Conservation (phyloP, 345 rosid genomes). For the Euclidium syriacum region DNA sequence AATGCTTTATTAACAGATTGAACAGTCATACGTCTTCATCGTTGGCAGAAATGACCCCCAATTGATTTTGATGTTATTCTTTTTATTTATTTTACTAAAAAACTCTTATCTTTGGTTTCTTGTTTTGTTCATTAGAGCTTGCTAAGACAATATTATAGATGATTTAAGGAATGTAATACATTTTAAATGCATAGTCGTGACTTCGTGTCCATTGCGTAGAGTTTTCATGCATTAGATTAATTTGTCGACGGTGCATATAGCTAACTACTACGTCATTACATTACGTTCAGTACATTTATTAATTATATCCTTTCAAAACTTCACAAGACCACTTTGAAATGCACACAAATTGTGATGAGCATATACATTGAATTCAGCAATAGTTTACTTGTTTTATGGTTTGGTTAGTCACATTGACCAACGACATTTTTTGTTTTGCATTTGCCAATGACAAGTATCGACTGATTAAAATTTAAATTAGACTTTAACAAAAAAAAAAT, state of each 20-base stretch:
- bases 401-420: too few relatives aligned
- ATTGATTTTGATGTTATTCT: background rate
- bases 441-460: too few relatives aligned
- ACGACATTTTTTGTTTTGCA: too few relatives aligned
- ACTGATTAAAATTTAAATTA: too few relatives aligned
- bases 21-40: slow-evolving; percentile 23
- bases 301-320: background rate
- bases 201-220: slow-evolving; percentile 12
- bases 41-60: slow-evolving; percentile 9
- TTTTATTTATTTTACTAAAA: background rate
- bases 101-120: background rate
- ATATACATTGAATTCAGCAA: background rate
- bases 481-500: too few relatives aligned
- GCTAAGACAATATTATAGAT: background rate
- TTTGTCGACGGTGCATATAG: slow-evolving; percentile 5
- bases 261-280: background rate
- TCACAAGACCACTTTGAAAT: background rate
- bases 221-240: slow-evolving; percentile 20
- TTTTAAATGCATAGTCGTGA: background rate
- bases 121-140: background rate
- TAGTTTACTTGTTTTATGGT: too few relatives aligned
- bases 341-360: background rate
- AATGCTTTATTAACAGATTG: slow-evolving; percentile 11
- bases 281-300: background rate
- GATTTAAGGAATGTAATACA: background rate